Percentiles rank a stretch among this genome's conserved stretches.
Evolutionary conservation across 805 yeast genomes (phyloP).

Genomic region (Candida coleopterorum): DNA sequence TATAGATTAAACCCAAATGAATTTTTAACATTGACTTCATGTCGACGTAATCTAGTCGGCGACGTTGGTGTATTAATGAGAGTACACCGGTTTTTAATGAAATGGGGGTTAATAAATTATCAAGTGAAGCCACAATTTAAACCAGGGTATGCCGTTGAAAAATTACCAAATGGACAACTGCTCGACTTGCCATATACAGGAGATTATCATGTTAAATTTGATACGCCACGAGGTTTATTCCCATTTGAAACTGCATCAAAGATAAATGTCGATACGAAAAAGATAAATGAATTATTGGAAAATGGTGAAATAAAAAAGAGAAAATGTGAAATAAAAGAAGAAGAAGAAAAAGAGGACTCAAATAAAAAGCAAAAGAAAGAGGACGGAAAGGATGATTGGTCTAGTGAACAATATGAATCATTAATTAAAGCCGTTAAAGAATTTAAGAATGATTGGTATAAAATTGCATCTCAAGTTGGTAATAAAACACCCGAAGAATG

Average conservation of each 20-base stretch:
- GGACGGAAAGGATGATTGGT: constrained; percentile 52
- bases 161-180: constrained; percentile 36
- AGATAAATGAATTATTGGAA: constrained; percentile 25
- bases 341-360: constrained; percentile 1
- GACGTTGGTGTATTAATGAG: constrained; percentile 88
- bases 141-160: constrained; percentile 58
- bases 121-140: constrained; percentile 79
- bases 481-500: constrained; percentile 70
- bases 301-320: constrained; percentile 8
- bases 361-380: constrained; percentile 24
- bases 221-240: constrained; percentile 87
- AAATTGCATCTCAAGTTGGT: constrained; percentile 62
- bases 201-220: constrained; percentile 70
- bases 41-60: constrained; percentile 84
- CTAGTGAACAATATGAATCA: constrained; percentile 53
- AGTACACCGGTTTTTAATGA: constrained; percentile 74
- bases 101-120: constrained; percentile 92
- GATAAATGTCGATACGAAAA: constrained; percentile 44
- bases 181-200: constrained; percentile 67
- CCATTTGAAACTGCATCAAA: constrained; percentile 85
- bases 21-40: constrained; percentile 83
- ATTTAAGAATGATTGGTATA: constrained; percentile 73
- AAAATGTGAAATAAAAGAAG: not conserved
- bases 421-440: constrained; percentile 61
- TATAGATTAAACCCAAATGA: constrained; percentile 87